Base-by-base conservation (phyloP, 148 eudicot genomes). In the Dysphania ambrosioides region DNA sequence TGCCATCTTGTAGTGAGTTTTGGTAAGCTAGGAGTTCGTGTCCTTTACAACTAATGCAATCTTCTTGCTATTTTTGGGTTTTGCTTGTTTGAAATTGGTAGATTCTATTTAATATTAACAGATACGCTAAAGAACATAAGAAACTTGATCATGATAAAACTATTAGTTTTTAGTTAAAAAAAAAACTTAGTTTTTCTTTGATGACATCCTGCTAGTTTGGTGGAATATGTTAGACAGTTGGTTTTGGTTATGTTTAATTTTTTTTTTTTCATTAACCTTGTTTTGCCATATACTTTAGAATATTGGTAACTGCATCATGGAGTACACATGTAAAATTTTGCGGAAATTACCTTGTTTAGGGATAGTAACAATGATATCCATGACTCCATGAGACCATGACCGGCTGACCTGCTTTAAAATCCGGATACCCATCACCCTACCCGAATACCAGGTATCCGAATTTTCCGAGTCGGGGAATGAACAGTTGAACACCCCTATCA, bases 151-250 rank as follows among this genome's bases (percentile, higher is more conserved):
- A 4, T 26, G 74, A 65, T 29, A 72, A 56, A 56, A 66, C 34
- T 30, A 57, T 57, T 24, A 21, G 68, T n/a, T n/a, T n/a, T n/a
- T n/a, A n/a, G n/a, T n/a, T n/a, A n/a, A n/a, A n/a, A n/a, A n/a
- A n/a, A n/a, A n/a, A n/a, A n/a, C n/a, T n/a, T n/a, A n/a, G n/a
- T 16, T 44, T 75, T 30, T 30, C 19, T 34, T 78, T 72, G 61
- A 72, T 49, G 72, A 78, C 81, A 58, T 78, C 44, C 77, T 42
- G 47, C 68, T 58, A 58, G 44, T 66, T 66, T 73, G 72, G 72
- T 78, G 77, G 81, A 72, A 73, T 68, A 60, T 78, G 73, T 73
- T 77, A 57, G 77, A 24, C 72, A 66, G 32, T 16, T 38, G 66
- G 42, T 65, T 78, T 75, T 51, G 64, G 71, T 29, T 65, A 31